Evolutionary conservation across 75 land plant species (phyloP).

Genomic region (Cupressus sempervirens): DNA sequence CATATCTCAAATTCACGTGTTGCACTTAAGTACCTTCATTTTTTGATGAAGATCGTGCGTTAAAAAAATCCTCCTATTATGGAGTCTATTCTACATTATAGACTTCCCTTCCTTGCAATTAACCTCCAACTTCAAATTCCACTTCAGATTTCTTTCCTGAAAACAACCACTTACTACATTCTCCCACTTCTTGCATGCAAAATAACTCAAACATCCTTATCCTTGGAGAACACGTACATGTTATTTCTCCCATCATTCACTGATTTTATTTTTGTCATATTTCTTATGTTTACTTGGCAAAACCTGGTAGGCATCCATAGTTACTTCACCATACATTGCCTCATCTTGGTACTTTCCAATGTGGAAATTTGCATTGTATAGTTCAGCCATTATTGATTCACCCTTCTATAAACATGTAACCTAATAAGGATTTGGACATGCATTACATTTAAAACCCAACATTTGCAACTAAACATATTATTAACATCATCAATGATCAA

Average conservation of each 20-base stretch:
- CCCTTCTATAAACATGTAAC: no score
- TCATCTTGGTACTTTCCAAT: not conserved
- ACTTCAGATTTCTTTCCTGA: no score
- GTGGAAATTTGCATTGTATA: not conserved
- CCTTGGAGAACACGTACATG: not conserved
- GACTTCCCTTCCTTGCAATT: no score
- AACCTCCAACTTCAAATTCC: no score
- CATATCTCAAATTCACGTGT: no score
- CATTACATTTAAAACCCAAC: not conserved
- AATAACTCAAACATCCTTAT: not conserved
- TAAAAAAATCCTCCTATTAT: no score
- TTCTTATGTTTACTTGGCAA: not conserved
- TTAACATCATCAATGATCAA: not conserved
- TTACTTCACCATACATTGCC: not conserved
- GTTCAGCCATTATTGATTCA: not conserved
- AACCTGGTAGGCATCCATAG: not conserved
- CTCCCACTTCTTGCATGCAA: not conserved
- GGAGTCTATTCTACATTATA: no score
- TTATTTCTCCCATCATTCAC: not conserved
- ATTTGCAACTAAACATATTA: not conserved
- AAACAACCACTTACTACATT: no score
- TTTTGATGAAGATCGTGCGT: no score
- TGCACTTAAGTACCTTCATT: no score
- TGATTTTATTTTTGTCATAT: not conserved
- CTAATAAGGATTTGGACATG: not conserved